These are phyloP conservation scores for Conringia planisiliqua DNA, from an alignment of 345 rosid genomes.

Conservation along the genomic window DNA sequence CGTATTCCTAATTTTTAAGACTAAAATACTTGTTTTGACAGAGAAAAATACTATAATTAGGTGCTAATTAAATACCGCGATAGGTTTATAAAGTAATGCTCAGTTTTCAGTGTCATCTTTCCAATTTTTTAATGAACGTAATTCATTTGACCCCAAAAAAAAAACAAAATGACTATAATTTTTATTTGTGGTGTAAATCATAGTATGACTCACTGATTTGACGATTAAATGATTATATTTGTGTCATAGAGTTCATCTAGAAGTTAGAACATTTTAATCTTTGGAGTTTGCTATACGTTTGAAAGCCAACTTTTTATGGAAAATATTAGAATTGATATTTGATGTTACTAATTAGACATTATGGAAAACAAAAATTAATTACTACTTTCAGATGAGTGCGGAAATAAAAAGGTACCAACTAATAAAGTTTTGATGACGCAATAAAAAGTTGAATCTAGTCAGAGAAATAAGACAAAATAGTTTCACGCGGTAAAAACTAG, in stretches of 20 bases:
- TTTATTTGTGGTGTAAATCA: background rate
- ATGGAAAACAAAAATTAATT: background rate
- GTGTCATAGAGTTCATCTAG: background rate
- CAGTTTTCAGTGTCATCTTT: constrained; percentile 6
- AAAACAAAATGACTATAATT: too few relatives aligned
- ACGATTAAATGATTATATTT: background rate
- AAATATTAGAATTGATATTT: background rate
- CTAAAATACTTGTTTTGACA: background rate
- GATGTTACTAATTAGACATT: constrained; percentile 16
- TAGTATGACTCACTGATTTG: background rate
- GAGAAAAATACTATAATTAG: background rate
- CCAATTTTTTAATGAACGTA: background rate
- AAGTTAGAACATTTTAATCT: background rate
- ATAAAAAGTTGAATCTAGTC: constrained; percentile 29
- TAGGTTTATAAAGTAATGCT: background rate
- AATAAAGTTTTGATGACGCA: constrained; percentile 34
- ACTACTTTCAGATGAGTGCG: background rate
- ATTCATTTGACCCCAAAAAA: background rate
- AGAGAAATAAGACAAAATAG: constrained; percentile 22
- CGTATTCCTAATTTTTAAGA: background rate
- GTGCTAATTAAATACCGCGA: background rate
- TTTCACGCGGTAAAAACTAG: constrained; percentile 6
- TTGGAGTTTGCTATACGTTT: background rate
- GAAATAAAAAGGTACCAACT: constrained; percentile 1
- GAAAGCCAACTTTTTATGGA: background rate